These are phyloP conservation scores for Exobasidium rhododendri DNA, from an alignment of 1,284 basidiomycete species.

Conservation along the genomic window DNA sequence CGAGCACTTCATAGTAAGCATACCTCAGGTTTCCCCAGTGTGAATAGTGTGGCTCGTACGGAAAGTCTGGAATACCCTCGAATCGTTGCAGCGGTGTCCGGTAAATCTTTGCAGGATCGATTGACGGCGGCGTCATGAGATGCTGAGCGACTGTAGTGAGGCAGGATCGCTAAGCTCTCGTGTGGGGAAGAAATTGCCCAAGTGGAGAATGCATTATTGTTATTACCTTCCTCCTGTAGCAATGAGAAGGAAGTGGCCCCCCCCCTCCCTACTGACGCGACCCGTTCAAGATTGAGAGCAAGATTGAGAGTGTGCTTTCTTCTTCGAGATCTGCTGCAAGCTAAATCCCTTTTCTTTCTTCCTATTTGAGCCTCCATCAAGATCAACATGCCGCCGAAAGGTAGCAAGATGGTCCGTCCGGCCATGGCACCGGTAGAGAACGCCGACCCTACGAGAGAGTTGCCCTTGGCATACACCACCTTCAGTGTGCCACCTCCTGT, in stretches of 20 bases:
- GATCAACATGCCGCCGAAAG: slow-evolving; percentile 8
- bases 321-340: too few relatives aligned
- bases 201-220: too few relatives aligned
- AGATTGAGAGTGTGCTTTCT: too few relatives aligned
- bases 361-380: too few relatives aligned
- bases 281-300: too few relatives aligned
- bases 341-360: too few relatives aligned
- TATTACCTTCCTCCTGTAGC: too few relatives aligned
- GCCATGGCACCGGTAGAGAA: not conserved
- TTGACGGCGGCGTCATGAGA: not conserved
- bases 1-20: not conserved
- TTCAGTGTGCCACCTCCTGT: slow-evolving; percentile 48
- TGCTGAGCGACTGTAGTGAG: too few relatives aligned
- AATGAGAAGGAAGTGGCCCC: too few relatives aligned
- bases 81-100: slow-evolving; percentile 1
- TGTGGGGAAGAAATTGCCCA: too few relatives aligned
- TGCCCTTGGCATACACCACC: slow-evolving; percentile 43
- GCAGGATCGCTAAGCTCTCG: too few relatives aligned
- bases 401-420: slow-evolving; percentile 4
- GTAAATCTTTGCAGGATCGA: not conserved
- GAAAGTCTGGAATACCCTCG: slow-evolving; percentile 2
- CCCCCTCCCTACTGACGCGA: too few relatives aligned
- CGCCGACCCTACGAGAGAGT: slow-evolving; percentile 23
- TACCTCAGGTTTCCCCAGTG: slow-evolving; percentile 1
- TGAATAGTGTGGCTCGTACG: not conserved